Conservation (phyloP, 345 rosid species). For the Eucalyptus grandis region DNA sequence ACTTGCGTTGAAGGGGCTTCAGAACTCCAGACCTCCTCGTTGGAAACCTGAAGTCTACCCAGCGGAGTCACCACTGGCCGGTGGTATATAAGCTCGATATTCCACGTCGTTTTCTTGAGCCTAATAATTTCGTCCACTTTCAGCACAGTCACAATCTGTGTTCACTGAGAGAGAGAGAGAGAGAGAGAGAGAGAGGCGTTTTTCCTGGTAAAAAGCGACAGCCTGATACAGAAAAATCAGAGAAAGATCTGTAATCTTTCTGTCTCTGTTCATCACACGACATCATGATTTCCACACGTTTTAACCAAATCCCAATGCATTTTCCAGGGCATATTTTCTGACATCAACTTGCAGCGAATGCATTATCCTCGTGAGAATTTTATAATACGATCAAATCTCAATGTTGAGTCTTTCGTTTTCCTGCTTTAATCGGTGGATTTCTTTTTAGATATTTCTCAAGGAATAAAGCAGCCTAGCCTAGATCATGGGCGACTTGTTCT, state of each 20-base stretch:
- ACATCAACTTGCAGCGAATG: neutral
- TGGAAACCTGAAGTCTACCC: too few species aligned
- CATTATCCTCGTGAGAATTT: neutral
- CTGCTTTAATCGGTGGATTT: neutral
- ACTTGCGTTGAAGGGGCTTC: too few species aligned
- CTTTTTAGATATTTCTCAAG: neutral
- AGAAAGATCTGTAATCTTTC: neutral
- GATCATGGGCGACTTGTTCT: neutral
- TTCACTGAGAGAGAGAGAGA: too few species aligned
- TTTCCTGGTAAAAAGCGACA: neutral
- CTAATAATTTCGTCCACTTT: neutral
- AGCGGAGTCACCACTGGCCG: too few species aligned
- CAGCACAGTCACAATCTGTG: neutral
- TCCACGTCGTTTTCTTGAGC: neutral
- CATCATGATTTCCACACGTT: neutral
- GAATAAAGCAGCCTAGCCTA: neutral
- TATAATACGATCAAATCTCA: neutral
- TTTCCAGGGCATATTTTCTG: neutral
- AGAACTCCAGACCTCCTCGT: too few species aligned
- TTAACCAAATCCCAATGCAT: neutral
- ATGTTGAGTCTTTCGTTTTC: neutral
- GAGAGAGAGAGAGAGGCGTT: neutral
- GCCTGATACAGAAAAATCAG: neutral
- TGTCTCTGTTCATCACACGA: neutral
- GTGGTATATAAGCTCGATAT: too few species aligned